Evolutionary conservation across 1,284 basidiomycete genomes (phyloP), one percentile per base, ranked within the genome.

Genomic region (Leccinum pachyderme): DNA sequence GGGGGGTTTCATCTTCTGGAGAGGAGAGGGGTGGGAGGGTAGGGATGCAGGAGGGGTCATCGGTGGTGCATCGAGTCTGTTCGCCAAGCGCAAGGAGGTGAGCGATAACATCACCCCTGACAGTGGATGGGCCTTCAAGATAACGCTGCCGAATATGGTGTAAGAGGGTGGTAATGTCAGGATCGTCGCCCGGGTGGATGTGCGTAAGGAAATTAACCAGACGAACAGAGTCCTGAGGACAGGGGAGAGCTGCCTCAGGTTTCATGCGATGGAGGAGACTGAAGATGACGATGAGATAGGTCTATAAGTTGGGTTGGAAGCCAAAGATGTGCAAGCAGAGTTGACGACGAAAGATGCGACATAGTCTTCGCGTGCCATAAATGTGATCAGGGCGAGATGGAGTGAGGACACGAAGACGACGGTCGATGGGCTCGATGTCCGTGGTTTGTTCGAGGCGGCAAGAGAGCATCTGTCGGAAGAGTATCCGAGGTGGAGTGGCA

Each of bases 381-480:
- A 81, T 0, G 73, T 64, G 25, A 75, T 72, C 4, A 84, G 64
- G 0, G 76, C 75, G 12, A 72, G 59, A 59, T 76, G 73, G 31
- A 81, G 64, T 4, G 74, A 66, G 22, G 69, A 67, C 2, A 66
- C 56, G 44, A 72, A 73, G 45, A 77, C 49, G 3, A 71, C 60
- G 5, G 72, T 67, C 2, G 71, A 70, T 3, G 57, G 59, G 3
- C 47, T 52, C 6, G 56, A 56, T 7, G 55, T 56, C 9, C 47
- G 55, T 27, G 5, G 57, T 66, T 43, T 61, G 66, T 39, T 70
- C 64, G 32, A 67, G 57, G 48, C 75, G 72, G 53, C 66, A 70
- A 39, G 57, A 51, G 48, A 80, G 65, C 75, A 83, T 76, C 33
- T 82, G 76, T 18, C 66, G 69, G 64, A 75, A 81, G n/a, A 83